Evolutionary conservation across 371 early-diverging fungal genomes (phyloP).

Genomic region (Mortierella sp.): DNA sequence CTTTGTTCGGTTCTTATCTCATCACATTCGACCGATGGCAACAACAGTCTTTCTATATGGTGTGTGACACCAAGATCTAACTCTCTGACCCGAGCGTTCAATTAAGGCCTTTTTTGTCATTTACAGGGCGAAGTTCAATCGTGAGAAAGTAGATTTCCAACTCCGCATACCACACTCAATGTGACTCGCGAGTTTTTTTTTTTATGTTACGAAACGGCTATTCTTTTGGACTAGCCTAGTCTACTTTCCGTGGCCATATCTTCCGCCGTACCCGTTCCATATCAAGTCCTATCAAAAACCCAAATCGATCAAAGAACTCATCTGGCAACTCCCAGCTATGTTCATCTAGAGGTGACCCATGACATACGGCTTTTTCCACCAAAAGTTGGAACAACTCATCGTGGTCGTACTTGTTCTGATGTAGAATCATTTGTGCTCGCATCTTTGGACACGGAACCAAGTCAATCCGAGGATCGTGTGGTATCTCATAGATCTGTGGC

Average conservation of each 20-base stretch:
- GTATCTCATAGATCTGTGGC: slow-evolving; percentile 59
- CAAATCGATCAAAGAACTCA: slow-evolving; percentile 67
- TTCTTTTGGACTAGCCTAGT: not conserved
- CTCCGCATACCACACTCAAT: not conserved
- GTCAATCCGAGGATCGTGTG: slow-evolving; percentile 72
- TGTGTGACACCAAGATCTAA: no score
- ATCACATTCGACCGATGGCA: no score
- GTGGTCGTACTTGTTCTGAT: slow-evolving; percentile 65
- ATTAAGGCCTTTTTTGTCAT: no score
- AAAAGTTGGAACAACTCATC: slow-evolving; percentile 67
- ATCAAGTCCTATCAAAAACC: slow-evolving; percentile 60
- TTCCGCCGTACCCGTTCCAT: slow-evolving; percentile 40
- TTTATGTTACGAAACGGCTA: not conserved
- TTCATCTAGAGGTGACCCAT: slow-evolving; percentile 67
- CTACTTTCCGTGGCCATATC: slow-evolving; percentile 44
- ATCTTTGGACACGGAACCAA: slow-evolving; percentile 68
- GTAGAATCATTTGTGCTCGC: slow-evolving; percentile 74
- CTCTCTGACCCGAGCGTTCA: no score
- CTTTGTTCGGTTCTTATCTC: no score
- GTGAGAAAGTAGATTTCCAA: slow-evolving; percentile 12
- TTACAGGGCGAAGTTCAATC: not conserved
- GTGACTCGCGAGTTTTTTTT: slow-evolving; percentile 8
- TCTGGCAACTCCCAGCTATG: slow-evolving; percentile 69
- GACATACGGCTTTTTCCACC: slow-evolving; percentile 62
- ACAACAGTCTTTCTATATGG: no score